Base-by-base conservation (phyloP, 441 rosid genomes). In the Kokia cookei region DNA sequence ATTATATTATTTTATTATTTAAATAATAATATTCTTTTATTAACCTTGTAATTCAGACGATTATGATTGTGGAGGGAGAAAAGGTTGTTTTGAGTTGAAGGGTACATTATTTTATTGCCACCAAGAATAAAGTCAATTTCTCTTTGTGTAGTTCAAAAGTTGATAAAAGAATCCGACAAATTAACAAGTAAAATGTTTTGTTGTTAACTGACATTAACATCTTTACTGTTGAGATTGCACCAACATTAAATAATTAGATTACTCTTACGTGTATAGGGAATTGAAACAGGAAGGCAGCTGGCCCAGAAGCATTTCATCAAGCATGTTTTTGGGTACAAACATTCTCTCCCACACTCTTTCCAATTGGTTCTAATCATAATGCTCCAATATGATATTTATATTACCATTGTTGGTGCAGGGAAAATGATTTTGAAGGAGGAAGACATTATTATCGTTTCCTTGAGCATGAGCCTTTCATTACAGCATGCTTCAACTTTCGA, bases 291-390 rank as follows among this genome's bases (percentile, higher is more conserved):
- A 19, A 95, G 81, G 89, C 82, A 65, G 51, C 74, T 95, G 37
- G 91, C 90, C 55, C 82, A 79, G 76, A 95, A 85, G 83, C 96
- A 95, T 78, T 95, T 90, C 76, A 83, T 95, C 76, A 97, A 89
- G 79, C 92, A 91, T 61, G 96, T 93, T 51, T 91, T 90, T 65
- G 91, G 98, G 99, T 95, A 86, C 53, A 58, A 45, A 73, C 50
- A 19, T 11, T 7, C 35, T 37, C 35, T 50, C 11, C 3, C 14
- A 19, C 48, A 5, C n/a, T 19, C 6, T 27, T 57, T 2, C 60
- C 60, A 55, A 55, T 55, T 37, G 6, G 6, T 37, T 6, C 42
- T 19, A 19, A 19, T 19, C 22, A 19, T 19, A 19, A 0, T 19
- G 22, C 22, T 19, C 22, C 22, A 19, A 19, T 19, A 19, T 19